Conservation (phyloP, 495 filamentous ascomycete genomes). For the Platismatia glauca region DNA sequence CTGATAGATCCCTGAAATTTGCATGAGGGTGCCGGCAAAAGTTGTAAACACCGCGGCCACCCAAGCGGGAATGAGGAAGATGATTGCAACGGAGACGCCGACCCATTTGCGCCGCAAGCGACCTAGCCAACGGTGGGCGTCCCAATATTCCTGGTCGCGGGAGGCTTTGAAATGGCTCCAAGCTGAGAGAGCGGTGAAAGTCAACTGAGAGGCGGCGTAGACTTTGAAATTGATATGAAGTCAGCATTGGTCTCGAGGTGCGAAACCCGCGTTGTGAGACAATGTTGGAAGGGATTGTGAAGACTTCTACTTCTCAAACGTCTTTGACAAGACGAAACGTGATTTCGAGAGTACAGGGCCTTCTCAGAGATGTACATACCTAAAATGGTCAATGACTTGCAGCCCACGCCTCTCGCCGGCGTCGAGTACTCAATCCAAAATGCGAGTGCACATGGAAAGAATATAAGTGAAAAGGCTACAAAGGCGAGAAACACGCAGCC, state of each 20-base stretch:
- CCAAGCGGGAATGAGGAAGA: constrained; percentile 24
- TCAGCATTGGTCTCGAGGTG: neutral
- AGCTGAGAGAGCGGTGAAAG: constrained; percentile 30
- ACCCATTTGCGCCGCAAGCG: constrained; percentile 20
- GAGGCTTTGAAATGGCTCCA: constrained; percentile 21
- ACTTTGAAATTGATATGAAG: constrained; percentile 4
- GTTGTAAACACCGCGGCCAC: constrained; percentile 27
- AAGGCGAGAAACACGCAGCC: constrained; percentile 28
- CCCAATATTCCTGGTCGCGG: constrained; percentile 9
- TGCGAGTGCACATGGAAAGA: constrained; percentile 32
- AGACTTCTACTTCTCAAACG: neutral
- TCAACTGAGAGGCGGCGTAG: constrained; percentile 33
- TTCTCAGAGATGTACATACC: neutral
- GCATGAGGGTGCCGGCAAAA: constrained; percentile 32
- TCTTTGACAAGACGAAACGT: neutral
- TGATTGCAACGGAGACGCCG: constrained; percentile 26
- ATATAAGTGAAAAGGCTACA: constrained; percentile 24
- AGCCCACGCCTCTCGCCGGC: constrained; percentile 34
- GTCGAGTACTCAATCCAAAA: constrained; percentile 36
- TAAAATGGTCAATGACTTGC: constrained; percentile 34
- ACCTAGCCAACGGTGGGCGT: constrained; percentile 15
- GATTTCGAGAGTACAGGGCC: neutral
- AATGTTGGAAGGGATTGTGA: neutral
- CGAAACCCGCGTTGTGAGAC: neutral
- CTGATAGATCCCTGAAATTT: constrained; percentile 33